Percentiles rank a stretch among this genome's conserved stretches.
These are phyloP conservation scores for Monilinia vaccinii-corymbosi DNA, from an alignment of 2,329 filamentous ascomycete species.

Conservation along the genomic window DNA sequence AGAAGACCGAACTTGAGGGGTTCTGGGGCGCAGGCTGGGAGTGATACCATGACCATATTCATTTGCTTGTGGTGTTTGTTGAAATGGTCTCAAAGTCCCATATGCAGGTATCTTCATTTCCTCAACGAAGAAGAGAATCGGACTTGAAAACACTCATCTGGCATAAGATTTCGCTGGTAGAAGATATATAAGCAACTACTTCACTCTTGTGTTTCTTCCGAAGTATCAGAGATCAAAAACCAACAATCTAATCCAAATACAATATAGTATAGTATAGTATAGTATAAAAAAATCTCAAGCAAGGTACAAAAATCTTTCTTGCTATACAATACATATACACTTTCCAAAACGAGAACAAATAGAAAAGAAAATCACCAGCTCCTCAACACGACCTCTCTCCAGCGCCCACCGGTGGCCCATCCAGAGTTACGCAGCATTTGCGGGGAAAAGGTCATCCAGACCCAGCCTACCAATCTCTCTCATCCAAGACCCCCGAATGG, in stretches of 20 bases:
- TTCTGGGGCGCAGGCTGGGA: slow-evolving; percentile 17
- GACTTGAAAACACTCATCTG: not conserved
- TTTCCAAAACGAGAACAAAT: not conserved
- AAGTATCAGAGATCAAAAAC: not conserved
- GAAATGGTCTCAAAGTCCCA: not conserved
- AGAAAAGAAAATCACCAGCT: not conserved
- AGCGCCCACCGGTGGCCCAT: not conserved
- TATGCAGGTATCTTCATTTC: slow-evolving; percentile 28
- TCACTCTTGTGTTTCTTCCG: not conserved
- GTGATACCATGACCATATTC: slow-evolving; percentile 28
- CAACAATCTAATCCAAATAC: not conserved
- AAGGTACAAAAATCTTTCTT: not conserved
- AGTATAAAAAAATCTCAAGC: not conserved
- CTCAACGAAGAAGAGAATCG: slow-evolving; percentile 18
- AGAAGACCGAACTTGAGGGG: slow-evolving; percentile 11
- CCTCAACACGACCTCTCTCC: not conserved
- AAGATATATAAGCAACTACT: not conserved
- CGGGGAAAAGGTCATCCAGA: not conserved
- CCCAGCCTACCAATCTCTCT: not conserved
- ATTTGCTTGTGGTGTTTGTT: not conserved
- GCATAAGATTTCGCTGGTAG: not conserved
- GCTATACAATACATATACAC: not conserved
- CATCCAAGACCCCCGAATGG: not conserved
- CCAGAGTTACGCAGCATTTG: not conserved
- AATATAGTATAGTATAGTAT: not conserved